Conservation (phyloP, 768 basidiomycete genomes). For the Galerina sulciceps region DNA sequence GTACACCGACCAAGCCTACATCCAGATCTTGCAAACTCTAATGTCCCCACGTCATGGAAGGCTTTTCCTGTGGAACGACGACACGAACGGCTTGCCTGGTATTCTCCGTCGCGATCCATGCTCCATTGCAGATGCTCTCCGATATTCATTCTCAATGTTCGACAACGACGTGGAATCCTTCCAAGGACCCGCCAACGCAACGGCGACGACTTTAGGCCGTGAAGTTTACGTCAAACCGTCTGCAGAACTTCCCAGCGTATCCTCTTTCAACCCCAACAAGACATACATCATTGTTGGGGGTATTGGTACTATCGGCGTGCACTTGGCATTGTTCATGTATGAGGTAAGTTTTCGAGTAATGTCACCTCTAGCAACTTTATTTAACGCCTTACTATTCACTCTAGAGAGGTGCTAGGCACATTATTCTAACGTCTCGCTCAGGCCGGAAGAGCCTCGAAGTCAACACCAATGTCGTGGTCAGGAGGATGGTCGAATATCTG, state of each 20-base stretch:
- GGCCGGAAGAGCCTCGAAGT: slow-evolving; percentile 29
- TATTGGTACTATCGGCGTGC: slow-evolving; percentile 39
- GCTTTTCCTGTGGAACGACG: slow-evolving; percentile 14
- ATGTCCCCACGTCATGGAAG: slow-evolving; percentile 2
- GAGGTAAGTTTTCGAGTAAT: slow-evolving; percentile 27
- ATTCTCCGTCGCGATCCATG: slow-evolving; percentile 9
- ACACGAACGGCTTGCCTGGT: slow-evolving; percentile 5
- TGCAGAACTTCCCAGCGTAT: not conserved
- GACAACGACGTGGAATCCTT: not conserved
- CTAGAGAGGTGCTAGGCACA: slow-evolving; percentile 39
- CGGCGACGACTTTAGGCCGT: not conserved
- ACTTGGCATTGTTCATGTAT: slow-evolving; percentile 46
- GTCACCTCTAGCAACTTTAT: not conserved
- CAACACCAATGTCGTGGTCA: slow-evolving; percentile 26
- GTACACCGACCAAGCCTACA: slow-evolving; percentile 8
- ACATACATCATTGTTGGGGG: slow-evolving; percentile 44
- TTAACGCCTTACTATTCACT: not conserved
- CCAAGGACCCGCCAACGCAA: not conserved
- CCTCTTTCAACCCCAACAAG: slow-evolving; percentile 19
- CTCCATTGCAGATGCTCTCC: slow-evolving; percentile 12
- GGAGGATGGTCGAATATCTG: slow-evolving; percentile 32
- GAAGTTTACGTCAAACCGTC: not conserved
- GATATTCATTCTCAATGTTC: not conserved
- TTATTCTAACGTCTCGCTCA: slow-evolving; percentile 40
- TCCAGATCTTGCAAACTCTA: slow-evolving; percentile 14